A percentile compares a stretch with the other conserved stretches of the same genome.
phyloP scores from a whole-genome alignment of 2,329 filamentous ascomycete species.

The Clonostachys byssicola region DNA sequence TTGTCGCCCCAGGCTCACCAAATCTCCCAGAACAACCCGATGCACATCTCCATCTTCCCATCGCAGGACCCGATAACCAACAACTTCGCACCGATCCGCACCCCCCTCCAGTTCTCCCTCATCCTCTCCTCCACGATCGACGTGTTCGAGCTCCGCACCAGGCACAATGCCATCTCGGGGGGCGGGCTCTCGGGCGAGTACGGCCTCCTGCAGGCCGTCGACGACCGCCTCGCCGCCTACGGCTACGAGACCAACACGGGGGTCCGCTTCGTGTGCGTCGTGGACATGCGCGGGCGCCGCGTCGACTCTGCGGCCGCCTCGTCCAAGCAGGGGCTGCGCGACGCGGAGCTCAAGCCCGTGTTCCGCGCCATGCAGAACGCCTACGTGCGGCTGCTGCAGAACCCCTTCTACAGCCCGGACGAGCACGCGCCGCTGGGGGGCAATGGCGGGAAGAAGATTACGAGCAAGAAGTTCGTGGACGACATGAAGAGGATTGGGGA shows the following conservation, averaged over 20 bases:
- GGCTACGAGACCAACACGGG: slow-evolving; percentile 97
- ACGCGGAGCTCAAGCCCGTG: slow-evolving; percentile 84
- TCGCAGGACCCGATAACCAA: slow-evolving; percentile 57
- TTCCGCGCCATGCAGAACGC: slow-evolving; percentile 92
- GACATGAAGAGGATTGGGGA: slow-evolving; percentile 87
- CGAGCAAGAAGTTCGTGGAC: slow-evolving; percentile 72
- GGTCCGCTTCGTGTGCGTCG: slow-evolving; percentile 82
- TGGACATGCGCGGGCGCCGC: slow-evolving; percentile 80
- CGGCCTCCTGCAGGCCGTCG: slow-evolving; percentile 86
- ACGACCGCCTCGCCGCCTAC: slow-evolving; percentile 90
- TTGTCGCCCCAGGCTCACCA: slow-evolving; percentile 70
- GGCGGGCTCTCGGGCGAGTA: slow-evolving; percentile 72
- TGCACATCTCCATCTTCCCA: slow-evolving; percentile 88
- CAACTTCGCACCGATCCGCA: slow-evolving; percentile 54
- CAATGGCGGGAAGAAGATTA: slow-evolving; percentile 64
- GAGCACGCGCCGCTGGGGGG: slow-evolving; percentile 63
- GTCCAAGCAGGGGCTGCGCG: slow-evolving; percentile 46
- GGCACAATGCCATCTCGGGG: slow-evolving; percentile 53
- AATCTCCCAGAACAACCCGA: slow-evolving; percentile 78
- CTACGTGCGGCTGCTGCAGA: slow-evolving; percentile 83
- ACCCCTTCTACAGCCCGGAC: slow-evolving; percentile 92
- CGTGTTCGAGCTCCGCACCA: slow-evolving; percentile 83
- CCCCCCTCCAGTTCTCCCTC: slow-evolving; percentile 85
- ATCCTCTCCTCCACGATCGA: slow-evolving; percentile 89
- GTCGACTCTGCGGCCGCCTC: slow-evolving; percentile 21